These are phyloP conservation scores for Sutorius eximius DNA, from an alignment of 1,284 basidiomycete species.

Conservation along the genomic window DNA sequence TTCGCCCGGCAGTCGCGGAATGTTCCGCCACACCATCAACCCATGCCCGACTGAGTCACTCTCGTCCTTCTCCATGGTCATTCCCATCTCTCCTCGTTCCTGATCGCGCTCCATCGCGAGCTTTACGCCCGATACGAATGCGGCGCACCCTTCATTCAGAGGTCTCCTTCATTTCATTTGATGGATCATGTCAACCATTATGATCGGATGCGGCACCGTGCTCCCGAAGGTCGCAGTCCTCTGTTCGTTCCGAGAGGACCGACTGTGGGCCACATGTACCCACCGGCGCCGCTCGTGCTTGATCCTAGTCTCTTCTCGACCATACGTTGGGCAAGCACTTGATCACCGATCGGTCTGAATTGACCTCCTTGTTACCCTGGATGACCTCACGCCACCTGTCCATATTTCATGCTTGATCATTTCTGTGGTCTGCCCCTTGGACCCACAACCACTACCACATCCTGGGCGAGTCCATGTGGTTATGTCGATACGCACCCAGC, in stretches of 20 bases:
- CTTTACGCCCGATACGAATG: neutral
- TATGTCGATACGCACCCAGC: neutral
- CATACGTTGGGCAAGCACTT: neutral
- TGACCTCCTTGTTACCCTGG: constrained; percentile 5
- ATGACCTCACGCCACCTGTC: constrained; percentile 17
- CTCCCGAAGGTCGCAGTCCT: too few species aligned
- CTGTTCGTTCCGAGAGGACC: too few species aligned
- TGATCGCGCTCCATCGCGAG: neutral
- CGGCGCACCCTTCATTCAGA: neutral
- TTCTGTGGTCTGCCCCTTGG: constrained; percentile 14
- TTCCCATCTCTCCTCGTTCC: neutral
- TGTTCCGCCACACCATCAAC: neutral
- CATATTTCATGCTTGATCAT: constrained; percentile 10
- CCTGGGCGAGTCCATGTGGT: neutral
- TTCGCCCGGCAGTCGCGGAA: neutral
- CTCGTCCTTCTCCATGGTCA: neutral
- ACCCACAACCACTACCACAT: constrained; percentile 16
- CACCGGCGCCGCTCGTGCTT: constrained; percentile 11
- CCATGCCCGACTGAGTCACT: neutral
- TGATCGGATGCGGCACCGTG: neutral
- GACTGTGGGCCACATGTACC: neutral
- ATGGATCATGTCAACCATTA: constrained; percentile 1
- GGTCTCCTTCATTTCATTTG: neutral
- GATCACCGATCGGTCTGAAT: neutral
- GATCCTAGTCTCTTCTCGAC: constrained; percentile 13